Percentiles rank a stretch among this genome's conserved stretches.
These are phyloP conservation scores for Stephanodiscus minutulus DNA, from an alignment of 108 stramenopile genomes.

Conservation along the genomic window DNA sequence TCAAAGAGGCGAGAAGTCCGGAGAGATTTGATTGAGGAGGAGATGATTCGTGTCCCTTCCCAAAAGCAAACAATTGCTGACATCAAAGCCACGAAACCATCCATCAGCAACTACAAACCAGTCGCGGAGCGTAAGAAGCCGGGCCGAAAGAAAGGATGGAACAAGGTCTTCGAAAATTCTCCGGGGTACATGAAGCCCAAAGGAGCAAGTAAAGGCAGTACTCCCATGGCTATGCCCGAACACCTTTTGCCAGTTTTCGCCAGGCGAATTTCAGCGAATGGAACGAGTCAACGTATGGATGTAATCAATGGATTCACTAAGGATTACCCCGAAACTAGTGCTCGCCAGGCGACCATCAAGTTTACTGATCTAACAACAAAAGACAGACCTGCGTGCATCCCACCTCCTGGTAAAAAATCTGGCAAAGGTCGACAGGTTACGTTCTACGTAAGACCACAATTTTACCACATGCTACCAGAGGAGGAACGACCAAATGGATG, in stretches of 20 bases:
- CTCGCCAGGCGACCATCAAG: slow-evolving; percentile 80
- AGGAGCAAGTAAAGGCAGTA: slow-evolving; percentile 50
- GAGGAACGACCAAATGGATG: slow-evolving; percentile 73
- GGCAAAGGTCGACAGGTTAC: slow-evolving; percentile 77
- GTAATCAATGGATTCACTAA: slow-evolving; percentile 78
- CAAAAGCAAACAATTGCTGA: slow-evolving; percentile 23
- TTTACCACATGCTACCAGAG: slow-evolving; percentile 75
- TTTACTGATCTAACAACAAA: slow-evolving; percentile 82
- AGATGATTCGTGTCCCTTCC: slow-evolving; percentile 47
- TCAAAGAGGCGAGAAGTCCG: slow-evolving; percentile 63
- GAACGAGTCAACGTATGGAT: slow-evolving; percentile 72
- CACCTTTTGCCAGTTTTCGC: slow-evolving; percentile 79
- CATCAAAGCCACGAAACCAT: slow-evolving; percentile 41
- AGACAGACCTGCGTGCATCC: slow-evolving; percentile 74
- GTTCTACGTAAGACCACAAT: slow-evolving; percentile 83
- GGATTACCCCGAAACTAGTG: slow-evolving; percentile 77
- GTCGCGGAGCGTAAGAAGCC: slow-evolving; percentile 46
- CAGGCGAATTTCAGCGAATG: slow-evolving; percentile 69
- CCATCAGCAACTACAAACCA: slow-evolving; percentile 50
- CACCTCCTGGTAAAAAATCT: slow-evolving; percentile 31
- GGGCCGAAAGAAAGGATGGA: slow-evolving; percentile 53
- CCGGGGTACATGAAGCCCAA: slow-evolving; percentile 18
- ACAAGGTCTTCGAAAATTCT: slow-evolving; percentile 29
- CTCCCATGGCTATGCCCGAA: slow-evolving; percentile 83
- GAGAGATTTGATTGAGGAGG: slow-evolving; percentile 62